Base-by-base conservation (phyloP, 2,329 filamentous ascomycete species). In the Myriosclerotinia curreyana region DNA sequence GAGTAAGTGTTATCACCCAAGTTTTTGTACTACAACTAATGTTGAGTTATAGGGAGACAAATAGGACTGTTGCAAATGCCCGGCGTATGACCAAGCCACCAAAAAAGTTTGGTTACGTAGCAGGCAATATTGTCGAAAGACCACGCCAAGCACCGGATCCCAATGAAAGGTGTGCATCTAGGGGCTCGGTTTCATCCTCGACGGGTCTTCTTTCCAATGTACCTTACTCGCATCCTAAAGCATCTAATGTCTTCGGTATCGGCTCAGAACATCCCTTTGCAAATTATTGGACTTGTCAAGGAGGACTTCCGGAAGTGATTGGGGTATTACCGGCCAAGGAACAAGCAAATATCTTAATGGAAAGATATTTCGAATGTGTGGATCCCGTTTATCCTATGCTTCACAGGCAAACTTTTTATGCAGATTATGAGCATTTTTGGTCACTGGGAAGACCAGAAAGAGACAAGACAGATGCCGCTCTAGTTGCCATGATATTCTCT, bases 311-410 rank as follows among this genome's bases (percentile, higher is more conserved):
- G 11, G 90, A 94, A 75, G 89, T 92, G 8, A 86, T 92, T 51
- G 86, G 84, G 1, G 88, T 92, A 4, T 78, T 94, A 15, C 90
- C 90, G 0, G 87, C 87, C 64, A 92, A 91, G 76, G 77, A 87
- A 11, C 89, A 92, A 74, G 88, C 88, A 61, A 89, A 93, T 69
- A 86, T 90, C 48, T 78, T 93, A 15, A 75, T 88, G 44, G 78
- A 75, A 58, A 80, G 83, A 48, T 88, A 88, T 72, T 88, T 87
- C 68, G 86, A 88, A 71, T 87, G 84, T 68, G 88, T 93, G 56
- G 90, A 93, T 72, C 89, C 90, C 0, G 86, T 93, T 3, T 93
- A 92, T 74, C 90, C 90, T 20, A 92, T 93, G 84, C 82, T 93
- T 22, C 86, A 93, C 71, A 82, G 86, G 12, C 84, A 88, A 69